A percentile compares a stretch with the other conserved stretches of the same genome.
Conservation (phyloP, 192 early-diverging fungal genomes). For the Rhizoclosmatium sp. region DNA sequence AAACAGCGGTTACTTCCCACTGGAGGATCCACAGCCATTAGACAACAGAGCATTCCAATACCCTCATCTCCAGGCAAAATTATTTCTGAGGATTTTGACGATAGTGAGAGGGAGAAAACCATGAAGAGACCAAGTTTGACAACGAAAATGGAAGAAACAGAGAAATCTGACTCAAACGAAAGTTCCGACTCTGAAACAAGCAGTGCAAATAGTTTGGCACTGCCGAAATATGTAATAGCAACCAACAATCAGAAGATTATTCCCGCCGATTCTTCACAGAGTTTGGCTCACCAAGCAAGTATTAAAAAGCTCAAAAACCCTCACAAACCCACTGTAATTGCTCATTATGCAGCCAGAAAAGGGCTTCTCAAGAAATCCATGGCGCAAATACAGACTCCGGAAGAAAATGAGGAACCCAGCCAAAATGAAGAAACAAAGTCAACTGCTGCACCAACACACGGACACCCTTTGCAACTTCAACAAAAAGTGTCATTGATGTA, state of each 20-base stretch:
- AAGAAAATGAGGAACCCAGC: neutral
- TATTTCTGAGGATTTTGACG: too few relatives aligned
- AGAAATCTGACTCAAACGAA: neutral
- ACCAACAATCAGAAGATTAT: neutral
- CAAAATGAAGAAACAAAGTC: neutral
- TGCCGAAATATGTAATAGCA: slow-evolving; percentile 18
- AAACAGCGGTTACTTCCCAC: too few relatives aligned
- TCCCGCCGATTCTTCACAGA: neutral
- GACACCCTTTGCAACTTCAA: neutral
- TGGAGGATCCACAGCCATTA: too few relatives aligned
- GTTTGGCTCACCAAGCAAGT: neutral
- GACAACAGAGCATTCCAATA: too few relatives aligned
- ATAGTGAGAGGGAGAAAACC: neutral
- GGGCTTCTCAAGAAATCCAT: neutral
- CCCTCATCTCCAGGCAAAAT: too few relatives aligned
- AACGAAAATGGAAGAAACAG: neutral
- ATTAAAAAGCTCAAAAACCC: neutral
- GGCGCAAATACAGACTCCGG: neutral
- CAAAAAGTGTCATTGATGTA: slow-evolving; percentile 31
- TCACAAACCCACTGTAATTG: neutral
- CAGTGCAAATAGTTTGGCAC: neutral
- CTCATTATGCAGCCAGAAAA: neutral
- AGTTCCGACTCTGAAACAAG: neutral
- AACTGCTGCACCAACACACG: neutral
- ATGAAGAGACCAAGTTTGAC: neutral